These are phyloP conservation scores for Trypanosoma lewisi DNA, from an alignment of 208 protist species.

Conservation along the genomic window DNA sequence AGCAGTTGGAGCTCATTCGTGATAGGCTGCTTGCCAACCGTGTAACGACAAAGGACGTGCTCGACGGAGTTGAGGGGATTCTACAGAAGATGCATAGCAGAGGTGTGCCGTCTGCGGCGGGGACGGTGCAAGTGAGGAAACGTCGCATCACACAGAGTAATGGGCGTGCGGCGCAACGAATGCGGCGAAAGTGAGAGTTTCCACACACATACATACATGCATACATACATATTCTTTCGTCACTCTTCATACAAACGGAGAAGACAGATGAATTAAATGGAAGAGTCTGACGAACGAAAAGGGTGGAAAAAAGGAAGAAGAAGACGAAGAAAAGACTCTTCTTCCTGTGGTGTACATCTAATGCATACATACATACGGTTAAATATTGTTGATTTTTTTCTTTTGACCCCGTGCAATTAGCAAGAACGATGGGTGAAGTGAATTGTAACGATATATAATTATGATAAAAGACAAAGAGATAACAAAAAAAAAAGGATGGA, in stretches of 20 bases:
- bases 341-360: too few relatives aligned
- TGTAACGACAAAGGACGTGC: constrained; percentile 48
- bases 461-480: too few relatives aligned
- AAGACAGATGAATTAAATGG: too few relatives aligned
- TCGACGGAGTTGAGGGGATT: constrained; percentile 31
- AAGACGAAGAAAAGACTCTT: too few relatives aligned
- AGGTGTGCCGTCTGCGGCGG: background rate
- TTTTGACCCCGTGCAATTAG: too few relatives aligned
- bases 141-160: background rate
- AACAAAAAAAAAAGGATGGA: background rate
- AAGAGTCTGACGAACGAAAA: background rate
- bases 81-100: constrained; percentile 8
- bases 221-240: background rate
- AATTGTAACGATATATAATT: too few relatives aligned
- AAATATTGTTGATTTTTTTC: too few relatives aligned
- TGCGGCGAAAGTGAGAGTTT: background rate
- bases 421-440: background rate
- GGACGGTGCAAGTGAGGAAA: background rate
- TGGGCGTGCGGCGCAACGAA: background rate
- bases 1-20: constrained; percentile 24
- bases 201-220: background rate
- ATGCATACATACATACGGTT: constrained; percentile 1
- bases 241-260: too few relatives aligned
- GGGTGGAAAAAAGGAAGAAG: background rate
- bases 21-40: constrained; percentile 17